Evolutionary conservation across 2,329 filamentous ascomycete genomes (phyloP).

Genomic region (Rutstroemia sp.): DNA sequence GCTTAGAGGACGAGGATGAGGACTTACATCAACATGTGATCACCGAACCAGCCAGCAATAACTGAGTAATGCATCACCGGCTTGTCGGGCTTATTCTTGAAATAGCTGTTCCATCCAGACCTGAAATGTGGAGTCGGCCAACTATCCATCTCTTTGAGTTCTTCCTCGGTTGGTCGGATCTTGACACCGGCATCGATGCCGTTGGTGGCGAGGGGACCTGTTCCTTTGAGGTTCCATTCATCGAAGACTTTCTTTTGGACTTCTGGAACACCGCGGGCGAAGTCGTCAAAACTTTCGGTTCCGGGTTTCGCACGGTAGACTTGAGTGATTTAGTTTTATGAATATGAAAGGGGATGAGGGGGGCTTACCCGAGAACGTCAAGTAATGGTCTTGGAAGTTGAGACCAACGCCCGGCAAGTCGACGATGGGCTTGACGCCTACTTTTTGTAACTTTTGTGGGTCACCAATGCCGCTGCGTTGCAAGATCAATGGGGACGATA

Average conservation of each 20-base stretch:
- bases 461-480: constrained; percentile 55
- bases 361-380: constrained; percentile 37
- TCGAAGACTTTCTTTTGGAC: constrained; percentile 66
- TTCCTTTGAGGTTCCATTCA: constrained; percentile 74
- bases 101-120: constrained; percentile 72
- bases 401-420: constrained; percentile 46
- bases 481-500: constrained; percentile 38
- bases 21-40: constrained; percentile 50
- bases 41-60: constrained; percentile 57
- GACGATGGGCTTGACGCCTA: constrained; percentile 39
- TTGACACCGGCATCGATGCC: constrained; percentile 44
- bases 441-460: constrained; percentile 38
- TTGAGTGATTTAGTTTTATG: neutral
- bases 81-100: constrained; percentile 79
- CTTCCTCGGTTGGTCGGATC: constrained; percentile 48
- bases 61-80: constrained; percentile 81
- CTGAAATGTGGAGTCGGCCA: constrained; percentile 70
- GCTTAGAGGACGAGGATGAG: constrained; percentile 39
- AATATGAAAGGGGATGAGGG: too few species aligned
- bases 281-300: constrained; percentile 74
- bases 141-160: constrained; percentile 45
- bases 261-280: constrained; percentile 64
- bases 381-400: constrained; percentile 50
- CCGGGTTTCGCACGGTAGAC: constrained; percentile 32
- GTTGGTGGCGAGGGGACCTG: constrained; percentile 40